Percentiles rank a stretch among this genome's conserved stretches.
Conservation (phyloP, 257 asterid species). For the Ballota nigra region DNA sequence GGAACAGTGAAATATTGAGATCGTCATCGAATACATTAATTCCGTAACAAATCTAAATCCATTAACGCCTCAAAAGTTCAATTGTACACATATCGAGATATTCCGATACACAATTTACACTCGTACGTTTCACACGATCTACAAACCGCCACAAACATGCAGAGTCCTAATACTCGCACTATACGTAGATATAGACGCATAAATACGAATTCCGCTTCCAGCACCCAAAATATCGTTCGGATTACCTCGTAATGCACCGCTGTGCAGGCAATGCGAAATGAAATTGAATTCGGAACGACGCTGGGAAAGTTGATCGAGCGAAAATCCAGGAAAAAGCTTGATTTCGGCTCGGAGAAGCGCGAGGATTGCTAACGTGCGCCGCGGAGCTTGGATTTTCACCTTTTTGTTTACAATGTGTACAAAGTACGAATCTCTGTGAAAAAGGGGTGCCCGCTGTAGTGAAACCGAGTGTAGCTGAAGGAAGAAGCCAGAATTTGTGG, state of each 20-base stretch:
- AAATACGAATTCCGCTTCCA: not conserved
- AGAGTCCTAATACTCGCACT: not conserved
- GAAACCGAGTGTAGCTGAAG: slow-evolving; percentile 25
- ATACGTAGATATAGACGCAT: slow-evolving; percentile 5
- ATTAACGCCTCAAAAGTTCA: not conserved
- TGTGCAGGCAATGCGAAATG: slow-evolving; percentile 2
- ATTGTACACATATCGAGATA: not conserved
- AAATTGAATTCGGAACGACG: not conserved
- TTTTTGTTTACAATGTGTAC: not conserved
- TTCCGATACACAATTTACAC: not conserved
- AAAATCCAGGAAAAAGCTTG: not conserved
- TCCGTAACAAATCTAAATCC: not conserved
- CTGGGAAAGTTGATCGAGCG: slow-evolving; percentile 12
- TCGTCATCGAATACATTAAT: not conserved
- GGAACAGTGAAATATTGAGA: not conserved
- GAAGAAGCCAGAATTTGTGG: slow-evolving; percentile 22
- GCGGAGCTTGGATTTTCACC: slow-evolving; percentile 5
- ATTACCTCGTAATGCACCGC: slow-evolving; percentile 32
- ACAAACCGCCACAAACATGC: slow-evolving; percentile 21
- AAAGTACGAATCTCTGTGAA: not conserved
- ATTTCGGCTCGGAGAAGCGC: slow-evolving; percentile 1
- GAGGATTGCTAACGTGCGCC: slow-evolving; percentile 27
- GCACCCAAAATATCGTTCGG: not conserved
- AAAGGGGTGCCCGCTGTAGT: slow-evolving; percentile 7
- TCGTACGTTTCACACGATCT: slow-evolving; percentile 7